Percentiles rank a stretch among this genome's conserved stretches.
Evolutionary conservation across 257 asterid genomes (phyloP).

Genomic region (Penstemon eatonii): DNA sequence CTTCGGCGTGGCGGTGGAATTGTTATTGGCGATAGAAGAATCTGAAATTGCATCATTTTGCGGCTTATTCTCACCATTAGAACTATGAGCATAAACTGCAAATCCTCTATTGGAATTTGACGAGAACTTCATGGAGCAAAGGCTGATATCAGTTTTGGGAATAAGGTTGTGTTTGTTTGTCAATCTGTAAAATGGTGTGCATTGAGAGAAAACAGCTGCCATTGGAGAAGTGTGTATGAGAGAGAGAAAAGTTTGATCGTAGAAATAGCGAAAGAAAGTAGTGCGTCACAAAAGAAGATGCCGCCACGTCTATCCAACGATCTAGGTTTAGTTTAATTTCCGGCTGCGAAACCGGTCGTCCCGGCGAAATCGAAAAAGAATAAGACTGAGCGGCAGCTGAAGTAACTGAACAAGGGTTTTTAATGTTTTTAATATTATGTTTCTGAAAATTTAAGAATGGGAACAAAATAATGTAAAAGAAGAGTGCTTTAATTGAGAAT

Average conservation of each 20-base stretch:
- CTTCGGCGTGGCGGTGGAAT: conserved; percentile 38
- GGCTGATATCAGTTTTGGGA: conserved; percentile 17
- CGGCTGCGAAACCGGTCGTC: no score
- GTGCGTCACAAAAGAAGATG: no score
- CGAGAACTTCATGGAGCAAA: conserved; percentile 22
- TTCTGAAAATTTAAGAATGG: no score
- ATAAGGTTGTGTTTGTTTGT: conserved; percentile 21
- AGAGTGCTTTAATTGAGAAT: no score
- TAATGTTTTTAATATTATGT: no score
- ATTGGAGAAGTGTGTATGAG: conserved; percentile 23
- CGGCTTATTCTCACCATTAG: conserved; percentile 38
- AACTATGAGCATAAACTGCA: conserved; percentile 45
- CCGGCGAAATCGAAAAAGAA: no score
- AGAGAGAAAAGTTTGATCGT: neutral
- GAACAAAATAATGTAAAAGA: no score
- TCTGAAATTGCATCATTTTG: conserved; percentile 40
- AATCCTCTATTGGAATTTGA: conserved; percentile 27
- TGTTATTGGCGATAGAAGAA: conserved; percentile 32
- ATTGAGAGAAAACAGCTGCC: conserved; percentile 48
- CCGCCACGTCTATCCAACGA: no score
- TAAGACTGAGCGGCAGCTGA: no score
- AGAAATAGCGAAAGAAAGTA: no score
- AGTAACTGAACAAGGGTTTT: no score
- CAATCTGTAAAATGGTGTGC: conserved; percentile 28
- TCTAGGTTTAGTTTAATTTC: no score